Conservation (phyloP, 2,329 filamentous ascomycete genomes). For the Phialophora expanda region DNA sequence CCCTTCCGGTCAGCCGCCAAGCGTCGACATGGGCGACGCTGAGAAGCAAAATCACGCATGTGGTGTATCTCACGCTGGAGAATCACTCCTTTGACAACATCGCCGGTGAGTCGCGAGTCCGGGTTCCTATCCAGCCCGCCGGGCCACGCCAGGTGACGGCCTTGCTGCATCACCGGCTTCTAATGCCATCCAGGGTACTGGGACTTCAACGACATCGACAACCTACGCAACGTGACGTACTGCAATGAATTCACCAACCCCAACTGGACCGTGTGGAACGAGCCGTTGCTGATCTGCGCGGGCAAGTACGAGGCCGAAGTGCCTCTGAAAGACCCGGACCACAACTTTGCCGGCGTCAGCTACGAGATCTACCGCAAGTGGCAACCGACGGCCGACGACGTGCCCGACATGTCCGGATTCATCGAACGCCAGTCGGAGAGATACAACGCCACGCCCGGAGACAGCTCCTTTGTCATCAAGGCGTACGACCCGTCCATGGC, state of each 20-base stretch:
- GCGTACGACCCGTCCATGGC: slow-evolving; percentile 26
- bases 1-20: slow-evolving; percentile 17
- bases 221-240: slow-evolving; percentile 24
- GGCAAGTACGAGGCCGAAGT: slow-evolving; percentile 29
- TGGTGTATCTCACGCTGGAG: slow-evolving; percentile 31
- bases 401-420: slow-evolving; percentile 33
- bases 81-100: slow-evolving; percentile 34
- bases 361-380: slow-evolving; percentile 36
- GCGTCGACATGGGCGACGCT: slow-evolving; percentile 22
- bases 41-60: slow-evolving; percentile 32
- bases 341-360: slow-evolving; percentile 32
- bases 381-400: slow-evolving; percentile 26
- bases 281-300: slow-evolving; percentile 31
- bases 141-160: too few species aligned
- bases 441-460: slow-evolving; percentile 32
- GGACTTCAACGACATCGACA: slow-evolving; percentile 32
- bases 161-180: not conserved
- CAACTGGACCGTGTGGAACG: slow-evolving; percentile 33
- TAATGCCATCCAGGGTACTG: slow-evolving; percentile 14
- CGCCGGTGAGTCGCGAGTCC: slow-evolving; percentile 14
- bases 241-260: slow-evolving; percentile 35
- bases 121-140: not conserved
- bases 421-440: slow-evolving; percentile 32
- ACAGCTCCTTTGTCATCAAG: slow-evolving; percentile 33
- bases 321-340: slow-evolving; percentile 28